Evolutionary conservation across 805 yeast genomes (phyloP).

Genomic region (Grigorovia yakushimaensis): DNA sequence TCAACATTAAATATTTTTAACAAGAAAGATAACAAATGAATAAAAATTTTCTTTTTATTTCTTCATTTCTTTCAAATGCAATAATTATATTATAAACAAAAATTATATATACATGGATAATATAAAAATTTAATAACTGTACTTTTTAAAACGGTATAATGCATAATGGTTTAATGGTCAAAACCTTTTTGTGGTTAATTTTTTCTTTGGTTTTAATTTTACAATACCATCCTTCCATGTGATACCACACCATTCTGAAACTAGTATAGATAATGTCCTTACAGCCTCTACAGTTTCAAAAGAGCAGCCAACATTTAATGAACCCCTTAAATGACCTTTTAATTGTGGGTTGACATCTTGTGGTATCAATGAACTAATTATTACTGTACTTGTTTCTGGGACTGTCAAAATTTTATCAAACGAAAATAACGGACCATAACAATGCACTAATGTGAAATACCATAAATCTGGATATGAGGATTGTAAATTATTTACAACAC

Average conservation of each 20-base stretch:
- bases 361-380: conserved; percentile 74
- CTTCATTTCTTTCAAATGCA: no score
- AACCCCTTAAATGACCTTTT: conserved; percentile 85
- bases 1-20: conserved; percentile 4
- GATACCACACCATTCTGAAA: conserved; percentile 68
- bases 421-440: conserved; percentile 70
- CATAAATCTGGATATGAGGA: conserved; percentile 81
- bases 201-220: conserved; percentile 13
- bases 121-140: background rate
- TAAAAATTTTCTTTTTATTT: no score
- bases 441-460: conserved; percentile 59
- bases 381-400: conserved; percentile 64
- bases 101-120: background rate
- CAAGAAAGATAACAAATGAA: background rate
- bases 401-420: conserved; percentile 51
- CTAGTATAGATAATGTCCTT: conserved; percentile 50
- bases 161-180: background rate
- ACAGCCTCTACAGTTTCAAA: conserved; percentile 50
- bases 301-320: conserved; percentile 67
- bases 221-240: conserved; percentile 39
- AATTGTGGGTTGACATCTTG: conserved; percentile 91
- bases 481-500: conserved; percentile 59
- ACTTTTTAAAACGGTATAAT: background rate
- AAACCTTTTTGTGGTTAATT: conserved; percentile 4
- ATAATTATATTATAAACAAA: no score